Conservation (phyloP, 2,329 filamentous ascomycete species). For the Alternaria viburni region DNA sequence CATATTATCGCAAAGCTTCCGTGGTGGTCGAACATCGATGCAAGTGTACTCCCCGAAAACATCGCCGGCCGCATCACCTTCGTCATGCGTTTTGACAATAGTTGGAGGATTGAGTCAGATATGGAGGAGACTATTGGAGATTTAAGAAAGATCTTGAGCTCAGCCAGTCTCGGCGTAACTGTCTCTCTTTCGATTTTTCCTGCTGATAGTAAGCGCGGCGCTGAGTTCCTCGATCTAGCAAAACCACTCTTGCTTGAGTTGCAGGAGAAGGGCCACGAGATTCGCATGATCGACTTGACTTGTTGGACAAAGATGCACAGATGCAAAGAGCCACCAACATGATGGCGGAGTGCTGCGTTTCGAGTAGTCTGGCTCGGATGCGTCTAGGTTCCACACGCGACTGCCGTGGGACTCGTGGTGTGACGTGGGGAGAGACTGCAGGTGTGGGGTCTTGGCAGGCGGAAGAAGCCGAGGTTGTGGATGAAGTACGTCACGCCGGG, state of each 20-base stretch:
- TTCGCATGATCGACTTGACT: neutral
- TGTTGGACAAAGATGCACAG: neutral
- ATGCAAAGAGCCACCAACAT: neutral
- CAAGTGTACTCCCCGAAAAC: neutral
- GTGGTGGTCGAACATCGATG: neutral
- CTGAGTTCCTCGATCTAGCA: neutral
- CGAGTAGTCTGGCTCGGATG: neutral
- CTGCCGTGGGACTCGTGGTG: neutral
- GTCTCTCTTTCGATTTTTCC: neutral
- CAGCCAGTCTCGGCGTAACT: neutral
- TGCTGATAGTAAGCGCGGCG: neutral
- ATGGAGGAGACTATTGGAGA: neutral
- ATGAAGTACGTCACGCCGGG: constrained; percentile 4
- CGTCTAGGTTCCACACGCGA: neutral
- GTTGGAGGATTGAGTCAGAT: neutral
- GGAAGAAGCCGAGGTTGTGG: neutral
- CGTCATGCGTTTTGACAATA: neutral
- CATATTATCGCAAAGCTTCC: neutral
- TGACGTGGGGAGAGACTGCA: neutral
- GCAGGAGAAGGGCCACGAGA: neutral
- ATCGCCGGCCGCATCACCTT: neutral
- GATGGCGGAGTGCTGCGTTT: neutral
- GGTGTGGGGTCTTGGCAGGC: neutral
- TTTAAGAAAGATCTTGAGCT: neutral
- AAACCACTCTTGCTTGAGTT: neutral